Evolutionary conservation across 2,329 filamentous ascomycete species (phyloP).

Genomic region (Tolypocladium ophioglossoides): DNA sequence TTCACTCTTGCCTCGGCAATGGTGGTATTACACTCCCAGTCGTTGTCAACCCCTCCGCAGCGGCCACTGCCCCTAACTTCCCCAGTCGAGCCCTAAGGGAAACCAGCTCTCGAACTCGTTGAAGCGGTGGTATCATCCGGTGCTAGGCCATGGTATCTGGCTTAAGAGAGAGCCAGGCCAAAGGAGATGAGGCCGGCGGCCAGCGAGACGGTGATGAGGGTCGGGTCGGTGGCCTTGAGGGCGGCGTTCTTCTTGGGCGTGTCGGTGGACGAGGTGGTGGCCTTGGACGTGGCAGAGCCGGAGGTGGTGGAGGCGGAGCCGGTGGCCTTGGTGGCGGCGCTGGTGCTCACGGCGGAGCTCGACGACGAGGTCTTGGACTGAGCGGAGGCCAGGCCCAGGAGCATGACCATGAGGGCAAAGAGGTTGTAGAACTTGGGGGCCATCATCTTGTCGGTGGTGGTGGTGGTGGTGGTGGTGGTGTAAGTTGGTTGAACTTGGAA

Average conservation of each 20-base stretch:
- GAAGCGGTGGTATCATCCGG: neutral
- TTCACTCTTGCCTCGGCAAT: neutral
- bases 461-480: too few relatives aligned
- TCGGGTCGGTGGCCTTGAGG: neutral
- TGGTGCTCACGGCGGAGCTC: neutral
- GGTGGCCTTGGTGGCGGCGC: neutral
- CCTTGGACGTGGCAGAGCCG: neutral
- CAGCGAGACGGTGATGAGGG: neutral
- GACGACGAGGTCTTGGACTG: neutral
- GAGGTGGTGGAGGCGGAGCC: neutral
- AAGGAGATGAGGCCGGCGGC: constrained; percentile 1
- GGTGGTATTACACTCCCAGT: neutral
- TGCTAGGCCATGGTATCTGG: neutral
- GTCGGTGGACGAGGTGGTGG: neutral
- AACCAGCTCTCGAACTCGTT: too few relatives aligned
- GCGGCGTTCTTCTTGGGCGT: neutral
- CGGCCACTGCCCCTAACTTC: neutral
- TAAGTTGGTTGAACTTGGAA: neutral
- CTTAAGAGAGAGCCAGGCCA: neutral
- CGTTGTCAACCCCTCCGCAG: neutral
- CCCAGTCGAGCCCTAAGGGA: neutral
- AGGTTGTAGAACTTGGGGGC: constrained; percentile 1
- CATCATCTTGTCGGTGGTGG: neutral
- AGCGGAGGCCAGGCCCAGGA: neutral
- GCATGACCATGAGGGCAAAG: neutral